Conservation (phyloP, 192 early-diverging fungal species). For the Coemansia sp. region DNA sequence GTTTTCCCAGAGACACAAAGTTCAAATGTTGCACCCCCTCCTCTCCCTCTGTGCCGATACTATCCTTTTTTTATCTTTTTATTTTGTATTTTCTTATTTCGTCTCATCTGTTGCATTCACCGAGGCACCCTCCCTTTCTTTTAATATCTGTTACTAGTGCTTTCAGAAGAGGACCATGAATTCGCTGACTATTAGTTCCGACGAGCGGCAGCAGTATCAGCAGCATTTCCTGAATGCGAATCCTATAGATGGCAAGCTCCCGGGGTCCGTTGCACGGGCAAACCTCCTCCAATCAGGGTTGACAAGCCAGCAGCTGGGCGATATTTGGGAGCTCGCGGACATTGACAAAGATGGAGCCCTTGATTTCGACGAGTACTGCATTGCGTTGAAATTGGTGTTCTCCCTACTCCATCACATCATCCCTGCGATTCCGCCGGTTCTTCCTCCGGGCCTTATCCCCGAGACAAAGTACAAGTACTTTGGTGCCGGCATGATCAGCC, state of each 20-base stretch:
- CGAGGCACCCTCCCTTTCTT: background rate
- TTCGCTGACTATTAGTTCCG: slow-evolving; percentile 27
- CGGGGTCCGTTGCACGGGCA: slow-evolving; percentile 39
- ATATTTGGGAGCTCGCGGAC: slow-evolving; percentile 70
- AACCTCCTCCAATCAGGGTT: slow-evolving; percentile 55
- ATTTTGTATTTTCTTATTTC: slow-evolving; percentile 8
- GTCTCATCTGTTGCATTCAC: background rate
- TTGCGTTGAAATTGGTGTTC: slow-evolving; percentile 77
- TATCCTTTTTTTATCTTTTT: background rate
- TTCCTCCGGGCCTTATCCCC: slow-evolving; percentile 69
- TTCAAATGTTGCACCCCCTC: background rate
- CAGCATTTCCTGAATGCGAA: slow-evolving; percentile 45
- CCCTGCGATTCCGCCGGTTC: slow-evolving; percentile 55
- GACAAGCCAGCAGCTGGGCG: slow-evolving; percentile 45
- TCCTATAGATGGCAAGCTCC: slow-evolving; percentile 45
- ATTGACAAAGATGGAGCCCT: slow-evolving; percentile 80
- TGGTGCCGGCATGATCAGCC: slow-evolving; percentile 1
- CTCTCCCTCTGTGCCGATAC: background rate
- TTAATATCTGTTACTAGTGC: background rate
- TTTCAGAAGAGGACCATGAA: slow-evolving; percentile 14
- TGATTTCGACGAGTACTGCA: slow-evolving; percentile 81
- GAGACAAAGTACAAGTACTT: slow-evolving; percentile 60
- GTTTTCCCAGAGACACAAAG: background rate
- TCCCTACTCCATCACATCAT: slow-evolving; percentile 60
- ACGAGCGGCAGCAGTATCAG: slow-evolving; percentile 43